Base-by-base conservation (phyloP, 805 yeast genomes). In the Kluyveromyces siamensis region DNA sequence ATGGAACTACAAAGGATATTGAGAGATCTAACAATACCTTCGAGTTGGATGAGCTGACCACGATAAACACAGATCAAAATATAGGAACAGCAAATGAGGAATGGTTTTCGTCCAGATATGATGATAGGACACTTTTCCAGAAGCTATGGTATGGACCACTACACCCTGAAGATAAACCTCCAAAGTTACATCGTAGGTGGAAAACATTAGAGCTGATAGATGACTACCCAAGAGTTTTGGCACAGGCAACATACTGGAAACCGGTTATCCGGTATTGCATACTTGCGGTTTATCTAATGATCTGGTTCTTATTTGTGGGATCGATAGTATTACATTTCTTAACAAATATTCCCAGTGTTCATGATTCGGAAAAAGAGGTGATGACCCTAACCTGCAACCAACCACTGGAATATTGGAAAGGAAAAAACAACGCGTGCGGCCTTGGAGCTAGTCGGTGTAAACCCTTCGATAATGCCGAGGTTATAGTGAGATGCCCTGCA, bases 401-500 rank as follows among this genome's bases (percentile, higher is more conserved):
- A 8, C 54, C 56, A 21, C 40, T 66, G 46, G 38, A 37, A 19
- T 70, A 83, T 50, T 88, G 96, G 96, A 68, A 61, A 44, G 96
- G 96, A 0, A 83, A 81, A 48, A 85, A 84, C 58, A 79, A 77
- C 9, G 74, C 71, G 0, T 90, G 96, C 72, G 96, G 96, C 0
- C 55, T 83, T 9, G 70, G 82, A 54, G 96, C 83, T 1, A 63
- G 69, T n/a, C 52, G 69, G 8, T 88, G 96, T 65, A 66, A 61
- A 1, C 75, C 80, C 0, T 66, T 74, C 42, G 66, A 60, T 2
- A 64, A 70, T 27, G 59, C 68, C 14, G 76, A 75, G 18, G 73
- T 83, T 27, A 63, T 75, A 4, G 73, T 89, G 58, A 72, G 88
- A 55, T 90, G 98, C 64, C 96, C 96, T 0, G 95, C 96, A 0